Base-by-base conservation (phyloP, 2,329 filamentous ascomycete species). In the Fusarium sp. region DNA sequence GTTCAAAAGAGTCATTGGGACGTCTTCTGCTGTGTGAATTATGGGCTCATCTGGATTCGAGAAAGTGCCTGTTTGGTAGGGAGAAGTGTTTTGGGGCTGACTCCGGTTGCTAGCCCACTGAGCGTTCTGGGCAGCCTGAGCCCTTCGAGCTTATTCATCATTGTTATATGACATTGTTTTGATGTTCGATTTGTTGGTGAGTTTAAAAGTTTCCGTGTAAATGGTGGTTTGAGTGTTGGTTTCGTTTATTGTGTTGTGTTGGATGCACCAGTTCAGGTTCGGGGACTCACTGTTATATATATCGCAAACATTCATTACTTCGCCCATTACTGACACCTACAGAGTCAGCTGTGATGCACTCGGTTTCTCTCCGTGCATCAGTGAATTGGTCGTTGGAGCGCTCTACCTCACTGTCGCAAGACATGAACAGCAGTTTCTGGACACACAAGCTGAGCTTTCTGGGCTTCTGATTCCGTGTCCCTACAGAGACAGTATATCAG, bases 191-290 rank as follows among this genome's bases (percentile, higher is more conserved):
- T n/a, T 27, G 7, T n/a, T 38, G 2, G 19, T n/a, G 5, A 4
- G 1, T 35, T 25, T 15, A 1, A 6, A 3, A 7, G 16, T 19
- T 33, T 51, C 16, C 6, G 18, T 11, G 3, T 15, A 51, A 10
- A 1, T 3, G 6, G n/a, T 4, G 14, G 14, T n/a, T 27, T 3
- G 2, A 7, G 12, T 25, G n/a, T 25, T 35, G 4, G 1, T 33
- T 15, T 9, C 10, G 23, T 38, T 25, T 18, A 3, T 35, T 18
- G 10, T 37, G 18, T 21, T 52, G 49, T 27, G 5, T 19, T 38
- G 4, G 49, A 12, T 0, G 18, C 4, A 4, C 14, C 23, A 29
- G 23, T 39, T 14, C 15, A 12, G 15, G 23, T 14, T 19, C 14
- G 1, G 23, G 23, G 2, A 27, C 14, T 38, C 33, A 39, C 19